Evolutionary conservation across 257 asterid genomes (phyloP), one percentile per base, ranked within the genome.

Genomic region (Nicotiana paniculata): DNA sequence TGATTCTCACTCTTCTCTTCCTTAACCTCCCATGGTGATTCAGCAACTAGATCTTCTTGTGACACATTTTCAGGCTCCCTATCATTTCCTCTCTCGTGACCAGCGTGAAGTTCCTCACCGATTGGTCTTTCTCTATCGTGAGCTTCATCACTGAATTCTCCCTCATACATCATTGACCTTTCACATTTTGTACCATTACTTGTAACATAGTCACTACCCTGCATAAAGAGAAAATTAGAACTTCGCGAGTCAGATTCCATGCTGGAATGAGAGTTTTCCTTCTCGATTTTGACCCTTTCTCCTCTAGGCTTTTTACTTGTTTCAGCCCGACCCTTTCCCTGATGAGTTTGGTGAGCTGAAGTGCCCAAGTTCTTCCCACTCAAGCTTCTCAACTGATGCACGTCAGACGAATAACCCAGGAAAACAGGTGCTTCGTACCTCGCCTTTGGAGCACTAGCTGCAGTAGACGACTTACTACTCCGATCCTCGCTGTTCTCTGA

Each of bases 231-330:
- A 90, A 90, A 89, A 88, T 89, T 85, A 88, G 88, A 89, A 88
- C 94, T 95, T 85, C 86, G 91, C 82, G 90, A 95, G 93, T 95
- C 97, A 90, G 98, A 93, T 85, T 93, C 98, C 94, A 93, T 66
- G 89, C 97, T 92, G 96, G 97, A 95, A 89, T 90, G 96, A 88
- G 96, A 92, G 91, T 88, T 91, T 86, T 91, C 95, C 89, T 89
- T 91, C 94, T 93, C 95, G 89, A 90, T 89, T 89, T 93, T 93
- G 93, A 91, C 93, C 90, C 84, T 30, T 59, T 84, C 91, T 61
- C 93, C 93, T 87, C 90, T 90, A 84, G 88, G 87, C 85, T 90
- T 95, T 88, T 92, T 94, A 86, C 83, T 64, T 43, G 81, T 81
- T 81, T 87, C 91, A 24, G 54, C 81, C 83, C 77, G 83, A 39